Evolutionary conservation across 176 grass and related monocot genomes (phyloP), one percentile per base, ranked within the genome.

Genomic region (Poa pratensis): DNA sequence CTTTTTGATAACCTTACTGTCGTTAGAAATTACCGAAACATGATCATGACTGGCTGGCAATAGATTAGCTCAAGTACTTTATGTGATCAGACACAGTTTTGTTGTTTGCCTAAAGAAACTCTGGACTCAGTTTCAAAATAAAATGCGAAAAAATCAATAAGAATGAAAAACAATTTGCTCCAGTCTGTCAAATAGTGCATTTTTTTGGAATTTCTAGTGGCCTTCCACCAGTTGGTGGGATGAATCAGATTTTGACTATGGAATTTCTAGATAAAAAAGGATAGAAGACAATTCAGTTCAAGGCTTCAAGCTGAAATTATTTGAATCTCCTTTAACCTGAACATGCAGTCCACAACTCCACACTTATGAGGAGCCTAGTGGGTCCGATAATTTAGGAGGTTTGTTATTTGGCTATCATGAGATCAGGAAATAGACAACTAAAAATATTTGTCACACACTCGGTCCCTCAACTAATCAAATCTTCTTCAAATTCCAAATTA

Each of bases 391-490:
- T 82, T 63, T 71, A 43, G 3, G 32, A 51, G 28, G 73, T 62
- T 23, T 40, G 30, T 45, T 42, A 77, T 81, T 81, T 46, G 63
- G 34, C 63, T 62, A 34, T 30, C 22, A 82, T 19, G 20, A 39
- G 3, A 82, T 58, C 80, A 48, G 54, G 50, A 85, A 67, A 89
- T 83, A 20, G 54, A 73, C 37, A 79, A n/a, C 13, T 48, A 19
- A 49, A 83, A 65, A 3, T 83, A 45, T 26, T 82, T 16, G 62
- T 82, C 18, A 60, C 15, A 74, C 46, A 86, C 22, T 11, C 10
- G 16, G 46, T 58, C 57, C 34, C n/a, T 84, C 72, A 5, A 59
- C 35, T 35, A 71, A 55, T 16, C 16, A 63, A 42, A 28, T 40
- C 27, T 18, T 51, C 23, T 76, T 53, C 37, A 19, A 80, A 5